Evolutionary conservation across 306 rosid species (phyloP), one percentile per base, ranked within the genome.

Genomic region (Cicer chorassanicum): DNA sequence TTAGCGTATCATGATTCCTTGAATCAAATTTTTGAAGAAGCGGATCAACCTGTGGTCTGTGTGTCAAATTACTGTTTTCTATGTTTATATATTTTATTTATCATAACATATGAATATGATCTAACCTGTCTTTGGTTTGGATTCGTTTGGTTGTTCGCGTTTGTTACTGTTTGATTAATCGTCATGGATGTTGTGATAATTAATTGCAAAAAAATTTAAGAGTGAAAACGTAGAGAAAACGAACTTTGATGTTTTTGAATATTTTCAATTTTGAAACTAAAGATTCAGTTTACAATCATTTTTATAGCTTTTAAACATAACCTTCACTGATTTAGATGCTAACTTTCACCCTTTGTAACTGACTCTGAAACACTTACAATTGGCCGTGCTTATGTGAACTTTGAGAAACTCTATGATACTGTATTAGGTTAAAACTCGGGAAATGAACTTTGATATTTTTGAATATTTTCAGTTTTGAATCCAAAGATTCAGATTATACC

Each of bases 1-100:
- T 69, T 95, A 71, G 98, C 99, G 1, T 95, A 95, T 74, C 86
- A 83, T 4, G 72, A 89, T 13, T 8, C 81, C 29, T 77, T 90
- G 69, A 55, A 68, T 7, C 87, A 89, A 2, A 77, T 66, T 18
- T 56, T 89, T 2, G 89, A 82, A 14, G 77, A 85, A 13, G 93
- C 56, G 3, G 86, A 53, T 54, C 76, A 82, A 13, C 98, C 91
- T 79, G 11, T 89, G 93, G 99, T 66, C 0, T 66, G 18, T 65
- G 16, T 65, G 8, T 65, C 5, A 16, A 9, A 16, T 15, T 65
- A 65, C 5, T 65, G 8, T 65, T 65, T 18, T 65, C 2, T n/a
- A 63, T 6, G 14, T 36, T 61, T 19, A 36, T 36, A 14, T 36
- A 3, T 36, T 62, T 62, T n/a, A 62, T 62, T 38, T n/a, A 62